These are phyloP conservation scores for Chaetomiaceae sp. DNA, from an alignment of 2,329 filamentous ascomycete species.

Conservation along the genomic window DNA sequence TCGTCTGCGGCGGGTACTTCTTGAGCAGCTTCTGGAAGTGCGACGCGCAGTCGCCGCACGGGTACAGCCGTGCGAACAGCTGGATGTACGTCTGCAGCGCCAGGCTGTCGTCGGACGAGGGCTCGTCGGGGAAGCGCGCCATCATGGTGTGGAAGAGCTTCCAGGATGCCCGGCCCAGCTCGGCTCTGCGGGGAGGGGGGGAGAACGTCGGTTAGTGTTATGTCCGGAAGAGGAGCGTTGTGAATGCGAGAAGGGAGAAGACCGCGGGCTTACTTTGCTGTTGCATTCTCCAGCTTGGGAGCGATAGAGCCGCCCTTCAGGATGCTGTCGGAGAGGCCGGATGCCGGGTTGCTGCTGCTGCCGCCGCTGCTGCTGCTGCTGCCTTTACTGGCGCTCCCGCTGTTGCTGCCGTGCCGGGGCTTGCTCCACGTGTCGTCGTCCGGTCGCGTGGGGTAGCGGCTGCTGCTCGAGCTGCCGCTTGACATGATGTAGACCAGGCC, in stretches of 20 bases:
- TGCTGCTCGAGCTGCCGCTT: not conserved
- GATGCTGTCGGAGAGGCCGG: slow-evolving; percentile 43
- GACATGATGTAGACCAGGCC: slow-evolving; percentile 56
- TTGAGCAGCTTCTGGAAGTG: slow-evolving; percentile 59
- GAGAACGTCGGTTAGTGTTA: slow-evolving; percentile 8
- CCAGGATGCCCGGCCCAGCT: slow-evolving; percentile 63
- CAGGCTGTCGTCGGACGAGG: slow-evolving; percentile 54
- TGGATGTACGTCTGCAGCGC: slow-evolving; percentile 60
- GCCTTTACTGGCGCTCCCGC: slow-evolving; percentile 16
- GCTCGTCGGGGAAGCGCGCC: slow-evolving; percentile 61
- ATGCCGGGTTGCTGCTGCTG: slow-evolving; percentile 21
- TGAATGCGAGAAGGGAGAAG: slow-evolving; percentile 10
- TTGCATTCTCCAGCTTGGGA: slow-evolving; percentile 76
- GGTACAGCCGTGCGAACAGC: slow-evolving; percentile 62
- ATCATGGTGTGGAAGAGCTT: slow-evolving; percentile 67
- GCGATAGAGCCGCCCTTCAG: slow-evolving; percentile 67
- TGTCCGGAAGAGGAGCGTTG: not conserved
- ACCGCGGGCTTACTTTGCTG: slow-evolving; percentile 54
- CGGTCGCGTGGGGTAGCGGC: slow-evolving; percentile 4
- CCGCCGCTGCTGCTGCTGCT: slow-evolving; percentile 15
- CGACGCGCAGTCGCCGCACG: slow-evolving; percentile 62
- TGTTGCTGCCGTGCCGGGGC: slow-evolving; percentile 12
- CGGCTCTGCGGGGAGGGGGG: slow-evolving; percentile 38
- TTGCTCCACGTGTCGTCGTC: slow-evolving; percentile 2
- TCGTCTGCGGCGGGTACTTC: slow-evolving; percentile 60